Base-by-base conservation (phyloP, 192 early-diverging fungal genomes). In the Phycomyces blakesleeanus region DNA sequence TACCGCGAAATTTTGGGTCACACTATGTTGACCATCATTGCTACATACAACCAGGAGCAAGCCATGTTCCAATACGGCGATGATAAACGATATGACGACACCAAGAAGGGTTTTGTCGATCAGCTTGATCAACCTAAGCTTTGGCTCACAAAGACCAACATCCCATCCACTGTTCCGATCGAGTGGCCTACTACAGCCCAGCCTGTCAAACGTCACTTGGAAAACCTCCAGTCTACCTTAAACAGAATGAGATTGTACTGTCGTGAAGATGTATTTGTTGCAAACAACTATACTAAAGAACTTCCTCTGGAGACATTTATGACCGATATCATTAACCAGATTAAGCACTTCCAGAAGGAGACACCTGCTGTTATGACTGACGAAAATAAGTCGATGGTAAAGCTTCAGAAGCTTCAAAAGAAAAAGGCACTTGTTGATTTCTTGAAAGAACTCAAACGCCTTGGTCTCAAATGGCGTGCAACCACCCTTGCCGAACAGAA, bases 401-500 rank as follows among this genome's bases (percentile, higher is more conserved):
- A 91, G 51, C 79, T 82, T 49, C 83, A 85, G 61, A 85, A 89
- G 59, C 61, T 82, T 27, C 69, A 92, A 20, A 83, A 89, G 25
- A 90, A 90, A 71, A 92, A 89, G 65, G 84, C 93, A 1, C 64
- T 90, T 2, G 88, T 88, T 25, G 91, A 95, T 61, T 68, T 91
- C 18, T 76, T 92, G 51, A 91, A 88, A 66, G 77, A 88, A 51
- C 60, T 95, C 22, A 78, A 83, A 26, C 68, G 81, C 21, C 63
- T 93, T 41, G 93, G 93, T 20, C 63, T 87, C 21, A 75, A 80
- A 44, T 63, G 52, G 22, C 63, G 73, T 54, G 64, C 64, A 14
- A 49, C 51, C 26, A 58, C 58, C 10, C n/a, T 75, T 34, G 26
- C 50, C 0, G 63, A 74, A 51, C 57, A 68, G 38, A 68, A 68